Evolutionary conservation across 371 early-diverging fungal genomes (phyloP), one percentile per base, ranked within the genome.

Genomic region (Aphelidium insulamus): DNA sequence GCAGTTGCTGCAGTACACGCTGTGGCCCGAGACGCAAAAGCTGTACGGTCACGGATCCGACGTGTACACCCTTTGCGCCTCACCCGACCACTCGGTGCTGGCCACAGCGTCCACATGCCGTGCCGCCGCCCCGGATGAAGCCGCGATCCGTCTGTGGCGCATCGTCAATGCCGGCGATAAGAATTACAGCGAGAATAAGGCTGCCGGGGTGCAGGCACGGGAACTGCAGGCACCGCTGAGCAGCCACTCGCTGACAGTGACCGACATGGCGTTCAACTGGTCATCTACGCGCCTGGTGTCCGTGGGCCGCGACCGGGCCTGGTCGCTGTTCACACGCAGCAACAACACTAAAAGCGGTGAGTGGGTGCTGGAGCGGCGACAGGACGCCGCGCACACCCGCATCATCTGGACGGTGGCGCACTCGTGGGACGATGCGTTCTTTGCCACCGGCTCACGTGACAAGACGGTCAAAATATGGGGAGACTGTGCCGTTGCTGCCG

Each of bases 21-120:
- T 94, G 14, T 94, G 95, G 95, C 90, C 92, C 2, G 95, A 94
- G 60, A 59, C 72, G 2, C 78, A 86, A 36, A 90, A 92, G 46
- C 58, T 92, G 44, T 86, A 90, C 49, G 95, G 91, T 12, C 95
- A 94, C 53, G 77, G 74, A 1, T 91, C 77, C 46, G 95, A 92
- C 45, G 44, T 87, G 10, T 65, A 77, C 21, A 55, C 72, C 11
- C 66, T 83, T 0, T 82, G 77, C 15, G 65, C 73, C 0, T 57
- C 63, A 2, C 66, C 65, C 39, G 61, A 72, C 38, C 78, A 79
- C 7, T 56, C 51, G 40, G 55, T 67, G 35, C 52, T 87, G 1
- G 91, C 90, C 0, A 69, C 84, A 0, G 62, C 77, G 1, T 80
- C 83, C 54, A 82, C 17, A 0, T 9, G 7, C 4, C 30, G 62